phyloP scores from a whole-genome alignment of 768 basidiomycete genomes.

The Mycena olivaceomarginata region DNA sequence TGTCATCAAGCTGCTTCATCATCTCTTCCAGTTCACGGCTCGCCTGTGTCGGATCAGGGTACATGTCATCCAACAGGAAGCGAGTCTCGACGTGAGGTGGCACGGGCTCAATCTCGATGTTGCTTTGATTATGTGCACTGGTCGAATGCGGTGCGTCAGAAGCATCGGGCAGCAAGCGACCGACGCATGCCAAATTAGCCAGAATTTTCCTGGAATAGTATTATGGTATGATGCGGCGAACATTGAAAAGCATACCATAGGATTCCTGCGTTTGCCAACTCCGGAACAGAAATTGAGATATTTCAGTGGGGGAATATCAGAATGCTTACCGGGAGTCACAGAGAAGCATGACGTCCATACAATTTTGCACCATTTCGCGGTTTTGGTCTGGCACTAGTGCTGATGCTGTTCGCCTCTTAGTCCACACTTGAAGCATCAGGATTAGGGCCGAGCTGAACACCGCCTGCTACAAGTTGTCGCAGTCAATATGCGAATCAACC shows the following conservation, averaged over 20 bases:
- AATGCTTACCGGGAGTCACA: conserved; percentile 59
- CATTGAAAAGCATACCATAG: conserved; percentile 21
- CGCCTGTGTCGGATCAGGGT: no score
- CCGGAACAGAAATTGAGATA: no score
- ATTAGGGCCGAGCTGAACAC: conserved; percentile 68
- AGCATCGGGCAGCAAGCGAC: no score
- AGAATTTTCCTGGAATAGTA: conserved; percentile 39
- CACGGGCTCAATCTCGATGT: no score
- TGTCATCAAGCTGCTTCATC: no score
- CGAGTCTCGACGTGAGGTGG: no score
- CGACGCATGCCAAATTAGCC: conserved; percentile 42
- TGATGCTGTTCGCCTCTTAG: conserved; percentile 66
- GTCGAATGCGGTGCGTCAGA: no score
- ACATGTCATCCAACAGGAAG: no score
- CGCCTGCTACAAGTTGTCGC: conserved; percentile 46
- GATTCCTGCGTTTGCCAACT: conserved; percentile 67
- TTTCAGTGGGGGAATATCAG: no score
- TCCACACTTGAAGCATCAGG: conserved; percentile 81
- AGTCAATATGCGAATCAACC: no score
- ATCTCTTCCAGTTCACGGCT: no score
- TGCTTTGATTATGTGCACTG: no score
- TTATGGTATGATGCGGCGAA: conserved; percentile 29
- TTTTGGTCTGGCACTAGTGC: conserved; percentile 61
- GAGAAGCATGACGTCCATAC: conserved; percentile 69
- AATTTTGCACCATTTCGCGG: conserved; percentile 73